phyloP scores from a whole-genome alignment of 345 rosid genomes.

The Hirschfeldia incana region DNA sequence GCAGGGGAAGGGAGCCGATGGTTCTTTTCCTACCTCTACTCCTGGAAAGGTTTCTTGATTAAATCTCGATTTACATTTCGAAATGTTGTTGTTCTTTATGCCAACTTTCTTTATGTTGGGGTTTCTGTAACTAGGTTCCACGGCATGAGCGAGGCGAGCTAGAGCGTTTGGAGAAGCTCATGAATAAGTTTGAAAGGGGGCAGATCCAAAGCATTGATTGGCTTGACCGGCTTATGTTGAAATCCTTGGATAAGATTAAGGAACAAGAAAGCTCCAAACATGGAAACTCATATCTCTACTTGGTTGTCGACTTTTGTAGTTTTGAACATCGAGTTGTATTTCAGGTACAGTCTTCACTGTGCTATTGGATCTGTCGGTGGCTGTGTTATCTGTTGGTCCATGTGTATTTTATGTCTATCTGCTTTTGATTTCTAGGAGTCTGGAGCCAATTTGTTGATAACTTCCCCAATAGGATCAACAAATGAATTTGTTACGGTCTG shows the following conservation, averaged over 20 bases:
- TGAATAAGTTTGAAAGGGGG: slow-evolving; percentile 87
- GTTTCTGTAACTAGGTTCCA: slow-evolving; percentile 60
- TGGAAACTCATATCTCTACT: slow-evolving; percentile 73
- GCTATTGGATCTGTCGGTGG: slow-evolving; percentile 2
- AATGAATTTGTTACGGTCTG: slow-evolving; percentile 93
- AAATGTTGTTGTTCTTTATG: not conserved
- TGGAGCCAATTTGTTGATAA: slow-evolving; percentile 81
- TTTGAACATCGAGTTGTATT: slow-evolving; percentile 96
- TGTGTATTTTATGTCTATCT: slow-evolving; percentile 6
- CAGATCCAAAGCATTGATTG: slow-evolving; percentile 87
- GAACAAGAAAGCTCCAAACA: slow-evolving; percentile 67
- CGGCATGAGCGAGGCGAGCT: slow-evolving; percentile 88
- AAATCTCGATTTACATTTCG: not conserved
- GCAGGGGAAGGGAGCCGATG: slow-evolving; percentile 90
- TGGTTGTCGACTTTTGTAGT: slow-evolving; percentile 85
- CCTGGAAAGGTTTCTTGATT: slow-evolving; percentile 84
- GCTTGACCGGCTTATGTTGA: slow-evolving; percentile 90
- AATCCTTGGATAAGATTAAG: slow-evolving; percentile 78
- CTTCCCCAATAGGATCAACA: slow-evolving; percentile 82
- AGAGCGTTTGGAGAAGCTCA: slow-evolving; percentile 89
- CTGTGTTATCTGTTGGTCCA: not conserved
- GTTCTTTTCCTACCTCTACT: slow-evolving; percentile 77
- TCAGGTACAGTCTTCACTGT: slow-evolving; percentile 55
- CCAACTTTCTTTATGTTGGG: not conserved
- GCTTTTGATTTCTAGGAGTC: slow-evolving; percentile 59